A percentile compares a stretch with the other conserved stretches of the same genome.
phyloP scores from a whole-genome alignment of 1,284 basidiomycete species.

The Ceratobasidium theobromae region DNA sequence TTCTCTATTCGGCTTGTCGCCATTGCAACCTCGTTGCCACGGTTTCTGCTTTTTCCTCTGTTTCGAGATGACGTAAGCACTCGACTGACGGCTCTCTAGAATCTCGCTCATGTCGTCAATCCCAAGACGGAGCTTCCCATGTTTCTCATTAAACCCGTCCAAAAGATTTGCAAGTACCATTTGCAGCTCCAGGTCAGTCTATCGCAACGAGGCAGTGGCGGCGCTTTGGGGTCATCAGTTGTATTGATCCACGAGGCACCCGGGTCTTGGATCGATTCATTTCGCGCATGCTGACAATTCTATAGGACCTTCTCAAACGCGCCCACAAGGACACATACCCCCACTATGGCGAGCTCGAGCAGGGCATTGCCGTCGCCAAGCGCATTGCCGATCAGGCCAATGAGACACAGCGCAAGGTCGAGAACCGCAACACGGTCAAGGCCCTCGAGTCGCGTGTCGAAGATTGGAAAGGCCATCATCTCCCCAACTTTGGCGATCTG shows the following conservation, averaged over 20 bases:
- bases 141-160: slow-evolving; percentile 77
- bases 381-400: slow-evolving; percentile 96
- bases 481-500: slow-evolving; percentile 90
- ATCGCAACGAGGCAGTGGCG: slow-evolving; percentile 5
- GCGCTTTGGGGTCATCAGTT: slow-evolving; percentile 5
- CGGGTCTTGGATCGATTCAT: not conserved
- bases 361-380: slow-evolving; percentile 83
- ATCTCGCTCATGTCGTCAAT: slow-evolving; percentile 59
- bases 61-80: too few species aligned
- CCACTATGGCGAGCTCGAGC: slow-evolving; percentile 78
- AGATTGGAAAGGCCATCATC: slow-evolving; percentile 99
- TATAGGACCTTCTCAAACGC: slow-evolving; percentile 38
- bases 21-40: too few species aligned
- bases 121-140: slow-evolving; percentile 85
- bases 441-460: slow-evolving; percentile 90
- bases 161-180: slow-evolving; percentile 78
- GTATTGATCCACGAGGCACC: slow-evolving; percentile 1
- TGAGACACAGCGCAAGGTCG: slow-evolving; percentile 86
- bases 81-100: slow-evolving; percentile 33
- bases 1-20: not conserved
- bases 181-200: slow-evolving; percentile 58
- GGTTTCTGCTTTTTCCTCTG: too few species aligned
- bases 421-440: slow-evolving; percentile 85
- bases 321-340: slow-evolving; percentile 54
- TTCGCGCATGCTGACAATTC: not conserved